phyloP scores from a whole-genome alignment of 2,329 filamentous ascomycete species.

The Trichoderma sp. region DNA sequence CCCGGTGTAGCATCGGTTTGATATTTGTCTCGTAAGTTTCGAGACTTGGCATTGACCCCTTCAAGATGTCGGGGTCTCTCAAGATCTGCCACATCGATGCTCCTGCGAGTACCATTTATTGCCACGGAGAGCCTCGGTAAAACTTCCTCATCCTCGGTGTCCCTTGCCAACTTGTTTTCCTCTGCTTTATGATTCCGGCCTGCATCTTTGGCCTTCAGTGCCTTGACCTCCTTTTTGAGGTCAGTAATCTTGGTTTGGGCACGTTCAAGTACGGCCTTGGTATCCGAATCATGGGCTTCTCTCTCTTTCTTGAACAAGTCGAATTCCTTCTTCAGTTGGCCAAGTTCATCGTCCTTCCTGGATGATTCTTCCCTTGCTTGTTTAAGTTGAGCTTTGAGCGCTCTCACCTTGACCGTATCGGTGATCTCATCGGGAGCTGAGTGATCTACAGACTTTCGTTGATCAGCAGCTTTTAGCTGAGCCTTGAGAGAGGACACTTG shows the following conservation, averaged over 20 bases:
- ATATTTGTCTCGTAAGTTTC: slow-evolving; percentile 37
- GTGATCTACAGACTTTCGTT: slow-evolving; percentile 27
- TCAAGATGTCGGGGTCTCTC: slow-evolving; percentile 21
- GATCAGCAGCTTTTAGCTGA: slow-evolving; percentile 48
- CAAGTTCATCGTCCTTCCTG: slow-evolving; percentile 50
- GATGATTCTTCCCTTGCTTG: slow-evolving; percentile 43
- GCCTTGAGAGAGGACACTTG: slow-evolving; percentile 53
- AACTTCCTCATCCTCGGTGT: background rate
- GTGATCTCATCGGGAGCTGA: slow-evolving; percentile 30
- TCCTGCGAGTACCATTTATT: slow-evolving; percentile 24
- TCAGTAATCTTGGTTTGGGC: slow-evolving; percentile 56
- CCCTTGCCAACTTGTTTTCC: slow-evolving; percentile 19
- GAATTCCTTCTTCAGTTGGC: slow-evolving; percentile 50
- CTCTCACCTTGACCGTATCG: slow-evolving; percentile 32
- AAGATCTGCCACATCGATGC: slow-evolving; percentile 30
- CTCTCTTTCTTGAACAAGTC: slow-evolving; percentile 53
- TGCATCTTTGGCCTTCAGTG: slow-evolving; percentile 36
- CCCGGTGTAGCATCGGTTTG: slow-evolving; percentile 29
- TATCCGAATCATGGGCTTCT: slow-evolving; percentile 53
- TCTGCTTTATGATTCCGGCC: slow-evolving; percentile 32
- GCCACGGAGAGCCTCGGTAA: background rate
- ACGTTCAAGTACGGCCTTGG: slow-evolving; percentile 52
- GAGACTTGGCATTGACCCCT: slow-evolving; percentile 22
- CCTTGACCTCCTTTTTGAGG: slow-evolving; percentile 52
- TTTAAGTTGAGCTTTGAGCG: slow-evolving; percentile 42